phyloP scores from a whole-genome alignment of 1,284 basidiomycete species.

The Kwoniella shivajii region DNA sequence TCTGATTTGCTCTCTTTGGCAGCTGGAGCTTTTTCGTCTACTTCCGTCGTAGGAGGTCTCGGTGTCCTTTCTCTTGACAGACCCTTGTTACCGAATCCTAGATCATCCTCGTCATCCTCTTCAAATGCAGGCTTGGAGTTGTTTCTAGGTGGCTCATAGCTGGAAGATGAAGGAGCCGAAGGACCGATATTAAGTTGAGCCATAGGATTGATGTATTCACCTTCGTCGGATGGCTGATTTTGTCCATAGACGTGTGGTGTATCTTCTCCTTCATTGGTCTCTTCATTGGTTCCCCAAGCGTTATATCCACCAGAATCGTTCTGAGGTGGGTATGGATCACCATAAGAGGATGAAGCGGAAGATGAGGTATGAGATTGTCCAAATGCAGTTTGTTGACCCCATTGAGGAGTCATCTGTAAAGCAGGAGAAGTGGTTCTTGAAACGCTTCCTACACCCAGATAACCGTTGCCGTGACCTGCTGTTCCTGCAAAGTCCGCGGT shows the following conservation, averaged over 20 bases:
- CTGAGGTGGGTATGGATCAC: not conserved
- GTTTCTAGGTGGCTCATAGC: slow-evolving; percentile 40
- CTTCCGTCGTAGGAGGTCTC: slow-evolving; percentile 49
- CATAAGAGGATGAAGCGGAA: not conserved
- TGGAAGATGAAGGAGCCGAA: not conserved
- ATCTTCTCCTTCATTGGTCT: slow-evolving; percentile 2
- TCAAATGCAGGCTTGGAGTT: slow-evolving; percentile 7
- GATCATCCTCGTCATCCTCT: slow-evolving; percentile 78
- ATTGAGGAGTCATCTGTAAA: slow-evolving; percentile 3
- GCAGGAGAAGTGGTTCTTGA: slow-evolving; percentile 23
- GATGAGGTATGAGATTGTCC: slow-evolving; percentile 1
- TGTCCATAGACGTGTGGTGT: slow-evolving; percentile 21
- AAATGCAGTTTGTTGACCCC: not conserved
- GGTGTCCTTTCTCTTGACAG: slow-evolving; percentile 42
- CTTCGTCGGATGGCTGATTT: slow-evolving; percentile 53
- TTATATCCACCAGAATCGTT: slow-evolving; percentile 3
- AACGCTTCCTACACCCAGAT: slow-evolving; percentile 17
- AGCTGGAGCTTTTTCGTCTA: slow-evolving; percentile 21
- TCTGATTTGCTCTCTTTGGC: slow-evolving; percentile 16
- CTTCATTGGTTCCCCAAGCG: slow-evolving; percentile 4
- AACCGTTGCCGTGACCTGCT: slow-evolving; percentile 14
- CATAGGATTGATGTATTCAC: slow-evolving; percentile 85
- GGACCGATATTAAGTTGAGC: slow-evolving; percentile 57
- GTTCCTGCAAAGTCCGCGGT: slow-evolving; percentile 25
- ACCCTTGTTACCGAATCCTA: slow-evolving; percentile 82